phyloP scores from a whole-genome alignment of 2,329 filamentous ascomycete genomes.

The Coniochaeta hoffmannii region DNA sequence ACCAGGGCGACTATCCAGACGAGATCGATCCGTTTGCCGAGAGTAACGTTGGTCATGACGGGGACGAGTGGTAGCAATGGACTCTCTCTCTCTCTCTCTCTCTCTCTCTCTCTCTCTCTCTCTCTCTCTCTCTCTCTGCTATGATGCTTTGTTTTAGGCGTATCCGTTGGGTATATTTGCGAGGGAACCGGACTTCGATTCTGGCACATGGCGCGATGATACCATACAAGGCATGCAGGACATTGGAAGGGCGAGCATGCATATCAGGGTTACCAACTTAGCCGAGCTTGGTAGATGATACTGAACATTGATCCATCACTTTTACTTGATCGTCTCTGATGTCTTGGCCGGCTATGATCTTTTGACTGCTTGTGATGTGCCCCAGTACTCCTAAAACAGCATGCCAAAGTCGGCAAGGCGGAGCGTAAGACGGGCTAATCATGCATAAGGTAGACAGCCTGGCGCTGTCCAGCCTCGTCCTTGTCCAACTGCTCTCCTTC shows the following conservation, averaged over 20 bases:
- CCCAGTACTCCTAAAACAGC: no score
- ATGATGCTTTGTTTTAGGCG: background rate
- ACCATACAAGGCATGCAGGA: background rate
- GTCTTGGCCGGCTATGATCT: no score
- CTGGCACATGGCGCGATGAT: background rate
- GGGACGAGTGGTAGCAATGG: background rate
- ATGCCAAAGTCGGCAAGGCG: no score
- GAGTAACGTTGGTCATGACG: background rate
- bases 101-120: no score
- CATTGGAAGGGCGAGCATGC: background rate
- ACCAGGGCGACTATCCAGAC: background rate
- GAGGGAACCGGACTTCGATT: no score
- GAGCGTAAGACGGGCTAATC: no score
- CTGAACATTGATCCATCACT: background rate
- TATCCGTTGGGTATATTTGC: background rate
- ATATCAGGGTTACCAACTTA: background rate
- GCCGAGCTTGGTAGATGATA: background rate
- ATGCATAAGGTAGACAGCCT: no score
- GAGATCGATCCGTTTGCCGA: conserved; percentile 1
- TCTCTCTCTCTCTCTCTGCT: background rate
- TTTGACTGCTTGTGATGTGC: no score
- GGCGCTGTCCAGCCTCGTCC: no score
- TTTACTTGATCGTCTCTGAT: no score
- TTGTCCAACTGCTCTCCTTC: no score
- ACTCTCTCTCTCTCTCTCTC: no score